Evolutionary conservation across 179 eudicot species (phyloP), one percentile per base, ranked within the genome.

Genomic region (Monotropa hypopitys): DNA sequence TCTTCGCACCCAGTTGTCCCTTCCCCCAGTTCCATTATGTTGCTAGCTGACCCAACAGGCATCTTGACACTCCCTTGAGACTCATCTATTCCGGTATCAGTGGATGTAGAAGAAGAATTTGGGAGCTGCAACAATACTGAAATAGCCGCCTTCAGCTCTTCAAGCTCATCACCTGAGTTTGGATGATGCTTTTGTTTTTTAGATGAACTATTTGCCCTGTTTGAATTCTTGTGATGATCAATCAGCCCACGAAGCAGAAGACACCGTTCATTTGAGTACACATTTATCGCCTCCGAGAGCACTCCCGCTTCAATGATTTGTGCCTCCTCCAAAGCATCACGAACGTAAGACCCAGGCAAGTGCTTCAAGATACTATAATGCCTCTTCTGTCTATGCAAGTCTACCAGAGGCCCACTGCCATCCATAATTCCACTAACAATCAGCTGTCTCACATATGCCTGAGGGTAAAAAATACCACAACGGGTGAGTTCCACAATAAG

Each of bases 1-100:
- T 96, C 99, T 88, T 96, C 99, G 79, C 99, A 96, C 21, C 92
- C 97, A 73, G 96, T 87, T 68, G 97, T 84, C 83, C 86, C 94
- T 83, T 90, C 96, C 61, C 84, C 77, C 21, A 76, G 35, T 30
- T 86, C 93, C 12, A 38, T 81, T 80, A 74, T 84, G 67, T 80
- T 78, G 75, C 81, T 54, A 57, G 53, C 74, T 57, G 76, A 71
- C 71, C 85, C 88, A 83, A 72, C 79, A 54, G 91, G 70, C 86
- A 84, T 86, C 82, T 90, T 90, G 71, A 78, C 54, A 83, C 80
- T 88, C 80, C 84, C 90, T 67, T 81, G 90, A 66, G 91, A 80
- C 59, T 88, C 96, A 70, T 89, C 94, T 76, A 68, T 66, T 68
- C 75, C 86, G 46, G 85, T 47, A 42, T 86, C 92, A n/a, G 73